These are phyloP conservation scores for Candida frijolesensis DNA, from an alignment of 1,139 yeast genomes.

Conservation along the genomic window DNA sequence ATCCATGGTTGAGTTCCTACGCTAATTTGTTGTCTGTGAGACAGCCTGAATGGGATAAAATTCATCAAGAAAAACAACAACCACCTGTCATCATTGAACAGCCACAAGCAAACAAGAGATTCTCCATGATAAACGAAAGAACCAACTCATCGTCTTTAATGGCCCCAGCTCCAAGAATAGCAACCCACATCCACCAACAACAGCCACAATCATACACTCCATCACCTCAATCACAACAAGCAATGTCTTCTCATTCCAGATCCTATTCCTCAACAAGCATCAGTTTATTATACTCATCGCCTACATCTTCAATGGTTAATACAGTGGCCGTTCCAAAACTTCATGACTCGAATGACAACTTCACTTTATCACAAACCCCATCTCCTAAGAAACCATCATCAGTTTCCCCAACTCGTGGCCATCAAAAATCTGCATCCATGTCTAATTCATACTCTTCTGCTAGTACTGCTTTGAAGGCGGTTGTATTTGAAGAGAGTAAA, in stretches of 20 bases:
- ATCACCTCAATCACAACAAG: constrained; percentile 23
- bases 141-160: constrained; percentile 41
- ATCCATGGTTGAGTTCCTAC: constrained; percentile 86
- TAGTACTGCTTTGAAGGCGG: constrained; percentile 67
- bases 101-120: constrained; percentile 34
- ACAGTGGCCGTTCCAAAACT: constrained; percentile 34
- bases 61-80: constrained; percentile 38
- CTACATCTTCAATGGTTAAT: constrained; percentile 54
- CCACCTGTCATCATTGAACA: constrained; percentile 16
- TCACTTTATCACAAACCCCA: constrained; percentile 15
- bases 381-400: constrained; percentile 19
- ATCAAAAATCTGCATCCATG: constrained; percentile 38
- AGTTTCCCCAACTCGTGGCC: constrained; percentile 28
- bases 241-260: constrained; percentile 30
- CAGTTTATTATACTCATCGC: constrained; percentile 45
- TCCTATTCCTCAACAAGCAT: constrained; percentile 49
- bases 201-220: constrained; percentile 29
- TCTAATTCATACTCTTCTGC: constrained; percentile 50
- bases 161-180: constrained; percentile 20
- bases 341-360: constrained; percentile 14
- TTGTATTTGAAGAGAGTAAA: constrained; percentile 44
- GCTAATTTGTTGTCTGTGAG: constrained; percentile 79
- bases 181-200: constrained; percentile 10
- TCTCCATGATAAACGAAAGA: constrained; percentile 48
- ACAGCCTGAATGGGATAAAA: constrained; percentile 87